Evolutionary conservation across 768 basidiomycete genomes (phyloP).

Genomic region (Tricholoma terreum): DNA sequence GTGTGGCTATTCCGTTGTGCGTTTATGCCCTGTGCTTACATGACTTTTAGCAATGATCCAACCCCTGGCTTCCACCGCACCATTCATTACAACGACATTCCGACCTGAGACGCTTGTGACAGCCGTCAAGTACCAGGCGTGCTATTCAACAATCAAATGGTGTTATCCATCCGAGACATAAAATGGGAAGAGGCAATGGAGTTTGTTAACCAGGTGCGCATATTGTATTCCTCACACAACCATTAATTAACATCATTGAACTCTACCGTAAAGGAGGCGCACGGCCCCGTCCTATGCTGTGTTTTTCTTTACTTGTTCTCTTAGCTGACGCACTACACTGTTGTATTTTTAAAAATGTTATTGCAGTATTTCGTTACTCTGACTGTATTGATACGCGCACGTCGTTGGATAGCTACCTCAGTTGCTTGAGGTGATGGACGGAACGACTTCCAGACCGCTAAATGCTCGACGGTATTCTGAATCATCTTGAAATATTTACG

Average conservation of each 20-base stretch:
- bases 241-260: not conserved
- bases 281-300: not conserved
- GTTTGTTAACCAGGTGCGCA: constrained; percentile 85
- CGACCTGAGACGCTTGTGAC: constrained; percentile 94
- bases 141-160: constrained; percentile 92
- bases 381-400: not conserved
- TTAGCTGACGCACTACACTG: not conserved
- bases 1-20: constrained; percentile 44
- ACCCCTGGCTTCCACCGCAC: constrained; percentile 79
- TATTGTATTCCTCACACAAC: not conserved
- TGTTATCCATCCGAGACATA: constrained; percentile 85
- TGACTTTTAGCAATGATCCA: constrained; percentile 79
- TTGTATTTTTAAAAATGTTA: not conserved
- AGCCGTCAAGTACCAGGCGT: constrained; percentile 98
- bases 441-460: too few species aligned
- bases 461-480: too few species aligned
- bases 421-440: too few species aligned
- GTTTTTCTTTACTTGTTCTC: too few species aligned
- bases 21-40: constrained; percentile 1
- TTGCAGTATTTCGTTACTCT: not conserved
- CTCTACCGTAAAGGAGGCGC: constrained; percentile 20
- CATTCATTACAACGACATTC: constrained; percentile 99
- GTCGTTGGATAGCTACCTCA: too few species aligned
- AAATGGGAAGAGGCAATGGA: constrained; percentile 88
- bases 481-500: too few species aligned